Evolutionary conservation across 2,329 filamentous ascomycete genomes (phyloP).

Genomic region (Chaetomiaceae sp.): DNA sequence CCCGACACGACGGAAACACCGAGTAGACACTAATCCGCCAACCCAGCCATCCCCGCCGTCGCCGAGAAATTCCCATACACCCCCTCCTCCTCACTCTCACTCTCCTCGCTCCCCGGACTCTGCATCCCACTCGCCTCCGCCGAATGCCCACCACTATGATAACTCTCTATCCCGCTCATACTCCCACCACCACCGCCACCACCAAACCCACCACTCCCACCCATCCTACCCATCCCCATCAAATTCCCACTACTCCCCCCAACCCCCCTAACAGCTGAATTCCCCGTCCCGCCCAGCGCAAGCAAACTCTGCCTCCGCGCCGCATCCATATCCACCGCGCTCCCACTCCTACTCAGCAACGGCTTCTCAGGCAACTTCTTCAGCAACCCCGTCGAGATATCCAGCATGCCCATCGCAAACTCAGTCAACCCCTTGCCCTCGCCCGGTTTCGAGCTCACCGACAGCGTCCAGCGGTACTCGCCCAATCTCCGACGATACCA

Average conservation of each 20-base stretch:
- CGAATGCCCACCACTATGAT: conserved; percentile 40
- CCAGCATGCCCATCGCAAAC: conserved; percentile 74
- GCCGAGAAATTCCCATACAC: conserved; percentile 44
- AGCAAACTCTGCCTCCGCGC: conserved; percentile 36
- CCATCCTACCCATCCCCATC: conserved; percentile 23
- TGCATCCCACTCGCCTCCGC: conserved; percentile 48
- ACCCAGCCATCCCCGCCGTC: conserved; percentile 29
- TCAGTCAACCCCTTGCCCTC: conserved; percentile 55
- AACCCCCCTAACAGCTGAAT: conserved; percentile 13
- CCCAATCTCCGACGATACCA: conserved; percentile 83
- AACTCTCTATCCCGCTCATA: conserved; percentile 29
- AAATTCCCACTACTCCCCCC: conserved; percentile 28
- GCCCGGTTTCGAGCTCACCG: conserved; percentile 72
- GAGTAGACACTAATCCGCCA: conserved; percentile 19
- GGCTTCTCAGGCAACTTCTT: conserved; percentile 70
- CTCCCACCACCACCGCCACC: conserved; percentile 25
- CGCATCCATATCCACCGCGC: conserved; percentile 44
- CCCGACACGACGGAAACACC: background rate
- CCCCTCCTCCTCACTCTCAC: conserved; percentile 53
- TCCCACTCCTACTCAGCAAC: conserved; percentile 53
- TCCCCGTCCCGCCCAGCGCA: conserved; percentile 30
- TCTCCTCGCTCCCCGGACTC: conserved; percentile 46
- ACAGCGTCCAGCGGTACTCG: conserved; percentile 92
- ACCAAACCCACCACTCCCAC: conserved; percentile 17
- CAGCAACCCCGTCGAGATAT: conserved; percentile 64